phyloP scores from a whole-genome alignment of 257 asterid species.

The Solanum boliviense region DNA sequence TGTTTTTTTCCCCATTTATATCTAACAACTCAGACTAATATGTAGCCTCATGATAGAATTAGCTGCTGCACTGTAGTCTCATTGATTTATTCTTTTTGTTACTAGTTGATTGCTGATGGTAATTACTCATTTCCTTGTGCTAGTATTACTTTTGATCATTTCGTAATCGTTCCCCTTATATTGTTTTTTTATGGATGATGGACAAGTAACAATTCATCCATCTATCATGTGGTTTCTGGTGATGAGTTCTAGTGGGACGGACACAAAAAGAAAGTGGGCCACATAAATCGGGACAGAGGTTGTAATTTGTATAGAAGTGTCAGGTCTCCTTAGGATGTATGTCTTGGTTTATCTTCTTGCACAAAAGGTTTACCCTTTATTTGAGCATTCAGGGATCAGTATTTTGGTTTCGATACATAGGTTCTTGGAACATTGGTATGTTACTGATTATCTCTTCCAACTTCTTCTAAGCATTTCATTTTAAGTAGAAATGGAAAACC shows the following conservation, averaged over 20 bases:
- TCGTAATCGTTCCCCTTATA: neutral
- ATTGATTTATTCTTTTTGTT: neutral
- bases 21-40: neutral
- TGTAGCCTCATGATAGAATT: neutral
- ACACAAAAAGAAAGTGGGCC: neutral
- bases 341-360: neutral
- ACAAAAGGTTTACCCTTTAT: neutral
- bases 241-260: neutral
- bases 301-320: neutral
- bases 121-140: neutral
- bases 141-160: neutral
- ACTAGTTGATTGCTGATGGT: neutral
- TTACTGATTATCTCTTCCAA: neutral
- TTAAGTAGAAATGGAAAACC: neutral
- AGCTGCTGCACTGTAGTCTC: neutral
- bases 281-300: neutral
- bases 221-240: neutral
- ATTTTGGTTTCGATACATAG: neutral
- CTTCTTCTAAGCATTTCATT: neutral
- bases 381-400: neutral
- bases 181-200: neutral
- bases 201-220: neutral
- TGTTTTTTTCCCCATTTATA: neutral
- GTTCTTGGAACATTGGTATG: neutral
- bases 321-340: neutral